Evolutionary conservation across 345 rosid genomes (phyloP).

Genomic region (Euphorbia pulcherrima): DNA sequence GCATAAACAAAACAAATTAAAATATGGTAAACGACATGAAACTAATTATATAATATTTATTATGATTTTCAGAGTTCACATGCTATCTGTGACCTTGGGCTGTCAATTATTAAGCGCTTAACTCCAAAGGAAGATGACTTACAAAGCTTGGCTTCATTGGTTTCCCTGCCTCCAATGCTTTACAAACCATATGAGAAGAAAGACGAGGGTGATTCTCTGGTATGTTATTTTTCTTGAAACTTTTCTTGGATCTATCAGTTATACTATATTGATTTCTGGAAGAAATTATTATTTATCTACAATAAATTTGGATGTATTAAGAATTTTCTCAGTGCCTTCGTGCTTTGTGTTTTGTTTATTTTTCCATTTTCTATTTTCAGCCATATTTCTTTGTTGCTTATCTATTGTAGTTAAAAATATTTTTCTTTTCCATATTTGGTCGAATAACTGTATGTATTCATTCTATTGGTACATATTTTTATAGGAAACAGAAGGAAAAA

Average conservation of each 20-base stretch:
- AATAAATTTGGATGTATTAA: neutral
- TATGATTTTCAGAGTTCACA: conserved; percentile 65
- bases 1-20: neutral
- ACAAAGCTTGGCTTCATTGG: conserved; percentile 33
- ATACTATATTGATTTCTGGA: neutral
- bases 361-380: neutral
- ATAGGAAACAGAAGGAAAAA: conserved; percentile 55
- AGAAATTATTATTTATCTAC: conserved; percentile 5
- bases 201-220: conserved; percentile 59
- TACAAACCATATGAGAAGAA: conserved; percentile 58
- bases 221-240: conserved; percentile 23
- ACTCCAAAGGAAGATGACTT: conserved; percentile 43
- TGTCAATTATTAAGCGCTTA: conserved; percentile 56
- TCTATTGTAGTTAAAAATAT: neutral
- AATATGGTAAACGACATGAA: neutral
- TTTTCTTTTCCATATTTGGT: neutral
- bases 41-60: conserved; percentile 18
- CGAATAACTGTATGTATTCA: conserved; percentile 8
- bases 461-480: conserved; percentile 20
- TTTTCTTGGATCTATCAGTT: neutral
- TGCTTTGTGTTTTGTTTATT: neutral
- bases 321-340: neutral
- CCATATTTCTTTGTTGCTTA: neutral
- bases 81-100: conserved; percentile 88
- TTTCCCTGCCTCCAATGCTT: conserved; percentile 57